A percentile compares a stretch with the other conserved stretches of the same genome.
These are phyloP conservation scores for Pichia terricola DNA, from an alignment of 1,139 yeast genomes.

Conservation along the genomic window DNA sequence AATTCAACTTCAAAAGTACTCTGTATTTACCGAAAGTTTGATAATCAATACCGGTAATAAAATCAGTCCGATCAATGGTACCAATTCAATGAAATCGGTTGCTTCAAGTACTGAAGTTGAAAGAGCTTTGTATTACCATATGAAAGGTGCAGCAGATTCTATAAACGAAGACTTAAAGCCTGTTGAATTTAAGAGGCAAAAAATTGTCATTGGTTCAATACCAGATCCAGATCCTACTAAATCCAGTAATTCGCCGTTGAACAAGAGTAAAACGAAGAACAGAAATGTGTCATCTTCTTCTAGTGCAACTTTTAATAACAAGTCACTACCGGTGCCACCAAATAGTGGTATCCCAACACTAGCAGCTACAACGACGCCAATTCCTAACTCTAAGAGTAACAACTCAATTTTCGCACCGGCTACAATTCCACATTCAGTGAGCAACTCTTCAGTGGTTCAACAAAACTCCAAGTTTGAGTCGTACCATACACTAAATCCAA, in stretches of 20 bases:
- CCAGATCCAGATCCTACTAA: slow-evolving; percentile 2
- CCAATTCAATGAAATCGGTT: slow-evolving; percentile 61
- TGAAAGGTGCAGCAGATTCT: slow-evolving; percentile 27
- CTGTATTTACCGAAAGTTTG: slow-evolving; percentile 78
- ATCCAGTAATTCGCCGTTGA: background rate
- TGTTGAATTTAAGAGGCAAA: slow-evolving; percentile 71
- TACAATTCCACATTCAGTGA: no score
- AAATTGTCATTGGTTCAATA: slow-evolving; percentile 39
- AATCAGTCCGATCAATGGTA: slow-evolving; percentile 57
- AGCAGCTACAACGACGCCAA: background rate
- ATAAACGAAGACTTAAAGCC: slow-evolving; percentile 35
- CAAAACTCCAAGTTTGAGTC: background rate
- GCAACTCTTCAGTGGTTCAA: background rate
- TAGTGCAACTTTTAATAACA: background rate
- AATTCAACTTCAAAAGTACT: slow-evolving; percentile 78
- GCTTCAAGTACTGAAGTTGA: slow-evolving; percentile 79
- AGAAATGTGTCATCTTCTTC: background rate
- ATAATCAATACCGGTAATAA: slow-evolving; percentile 80
- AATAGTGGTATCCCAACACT: background rate
- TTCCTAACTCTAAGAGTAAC: background rate
- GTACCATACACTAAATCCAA: slow-evolving; percentile 22
- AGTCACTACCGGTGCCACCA: background rate
- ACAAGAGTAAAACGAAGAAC: background rate
- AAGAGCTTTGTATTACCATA: slow-evolving; percentile 64
- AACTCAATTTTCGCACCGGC: background rate